These are phyloP conservation scores for Pyrenochaeta sp. DNA, from an alignment of 2,329 filamentous ascomycete genomes.

Conservation along the genomic window DNA sequence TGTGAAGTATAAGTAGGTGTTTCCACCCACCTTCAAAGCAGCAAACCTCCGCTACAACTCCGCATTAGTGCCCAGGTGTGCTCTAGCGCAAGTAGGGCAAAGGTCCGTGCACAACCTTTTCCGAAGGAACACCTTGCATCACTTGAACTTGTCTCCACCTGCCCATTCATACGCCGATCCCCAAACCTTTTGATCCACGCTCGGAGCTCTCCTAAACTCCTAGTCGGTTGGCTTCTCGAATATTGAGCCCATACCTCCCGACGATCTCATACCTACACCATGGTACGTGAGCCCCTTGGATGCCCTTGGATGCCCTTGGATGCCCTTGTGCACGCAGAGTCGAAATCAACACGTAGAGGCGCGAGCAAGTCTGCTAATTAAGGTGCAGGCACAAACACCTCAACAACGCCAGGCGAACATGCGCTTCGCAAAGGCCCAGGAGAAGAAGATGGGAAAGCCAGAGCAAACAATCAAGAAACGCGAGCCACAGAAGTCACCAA, in stretches of 20 bases:
- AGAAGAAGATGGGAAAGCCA: slow-evolving; percentile 76
- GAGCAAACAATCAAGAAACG: slow-evolving; percentile 59
- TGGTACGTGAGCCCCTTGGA: slow-evolving; percentile 21
- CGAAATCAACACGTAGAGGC: neutral
- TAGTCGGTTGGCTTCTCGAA: neutral
- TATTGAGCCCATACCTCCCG: neutral
- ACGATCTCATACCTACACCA: slow-evolving; percentile 3
- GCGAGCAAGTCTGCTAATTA: neutral
- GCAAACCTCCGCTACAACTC: slow-evolving; percentile 37
- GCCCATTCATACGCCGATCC: slow-evolving; percentile 1
- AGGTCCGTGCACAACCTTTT: slow-evolving; percentile 26
- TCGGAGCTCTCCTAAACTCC: neutral
- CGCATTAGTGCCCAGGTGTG: slow-evolving; percentile 16
- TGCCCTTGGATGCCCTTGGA: neutral
- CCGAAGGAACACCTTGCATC: slow-evolving; percentile 41
- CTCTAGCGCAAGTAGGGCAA: neutral
- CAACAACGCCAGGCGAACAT: slow-evolving; percentile 83
- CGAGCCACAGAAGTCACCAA: slow-evolving; percentile 59
- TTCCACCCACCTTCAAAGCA: slow-evolving; percentile 4
- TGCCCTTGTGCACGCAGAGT: neutral
- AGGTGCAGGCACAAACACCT: slow-evolving; percentile 77
- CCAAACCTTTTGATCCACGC: neutral
- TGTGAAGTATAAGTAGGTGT: neutral
- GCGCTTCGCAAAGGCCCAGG: slow-evolving; percentile 78
- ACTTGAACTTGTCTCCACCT: slow-evolving; percentile 17